Evolutionary conservation across 176 grass and related monocot species (phyloP).

Genomic region (Triticum turgidum): DNA sequence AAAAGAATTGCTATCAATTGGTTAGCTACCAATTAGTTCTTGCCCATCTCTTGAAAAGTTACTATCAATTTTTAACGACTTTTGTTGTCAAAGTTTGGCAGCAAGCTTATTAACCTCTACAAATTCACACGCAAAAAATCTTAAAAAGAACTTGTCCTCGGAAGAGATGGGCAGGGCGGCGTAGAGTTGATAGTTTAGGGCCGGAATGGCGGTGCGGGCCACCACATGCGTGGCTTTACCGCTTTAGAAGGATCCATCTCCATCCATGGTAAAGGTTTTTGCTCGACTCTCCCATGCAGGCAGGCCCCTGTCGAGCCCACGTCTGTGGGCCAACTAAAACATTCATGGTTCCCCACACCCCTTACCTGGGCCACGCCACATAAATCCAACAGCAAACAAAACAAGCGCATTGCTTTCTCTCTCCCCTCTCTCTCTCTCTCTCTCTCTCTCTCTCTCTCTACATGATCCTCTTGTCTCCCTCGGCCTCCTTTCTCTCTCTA

Average conservation of each 20-base stretch:
- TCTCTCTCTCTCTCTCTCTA: neutral
- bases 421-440: neutral
- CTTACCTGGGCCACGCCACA: conserved; percentile 56
- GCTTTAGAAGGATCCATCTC: conserved; percentile 87
- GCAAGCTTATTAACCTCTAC: too few relatives aligned
- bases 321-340: conserved; percentile 40
- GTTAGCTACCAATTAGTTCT: too few relatives aligned
- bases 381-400: conserved; percentile 38
- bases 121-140: too few relatives aligned
- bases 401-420: neutral
- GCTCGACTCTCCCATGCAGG: neutral
- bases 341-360: conserved; percentile 8
- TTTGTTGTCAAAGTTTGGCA: too few relatives aligned
- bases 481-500: neutral
- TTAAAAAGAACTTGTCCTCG: too few relatives aligned
- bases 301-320: conserved; percentile 11
- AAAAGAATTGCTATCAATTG: too few relatives aligned
- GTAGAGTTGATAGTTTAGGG: neutral
- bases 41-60: too few relatives aligned
- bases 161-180: neutral
- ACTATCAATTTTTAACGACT: too few relatives aligned
- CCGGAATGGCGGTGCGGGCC: neutral
- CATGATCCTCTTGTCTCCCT: conserved; percentile 5
- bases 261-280: conserved; percentile 49
- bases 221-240: conserved; percentile 22